A percentile compares a stretch with the other conserved stretches of the same genome.
Conservation (phyloP, 1,284 basidiomycete genomes). For the Melampsora larici-populina region DNA sequence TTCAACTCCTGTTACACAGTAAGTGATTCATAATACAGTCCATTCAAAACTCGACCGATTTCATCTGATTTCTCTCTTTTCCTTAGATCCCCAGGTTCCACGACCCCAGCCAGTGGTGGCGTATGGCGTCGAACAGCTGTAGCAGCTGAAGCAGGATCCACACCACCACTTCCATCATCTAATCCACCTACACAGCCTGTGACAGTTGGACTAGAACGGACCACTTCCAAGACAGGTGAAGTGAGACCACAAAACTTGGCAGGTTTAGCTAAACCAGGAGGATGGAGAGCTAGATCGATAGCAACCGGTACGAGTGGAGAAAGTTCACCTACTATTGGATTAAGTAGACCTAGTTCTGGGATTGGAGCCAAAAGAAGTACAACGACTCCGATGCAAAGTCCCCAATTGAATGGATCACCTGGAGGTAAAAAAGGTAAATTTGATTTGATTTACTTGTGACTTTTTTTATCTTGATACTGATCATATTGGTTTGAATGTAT, state of each 20-base stretch:
- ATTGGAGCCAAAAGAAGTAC: constrained; percentile 4
- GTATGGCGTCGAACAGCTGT: constrained; percentile 3
- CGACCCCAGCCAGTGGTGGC: not conserved
- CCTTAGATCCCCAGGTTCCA: not conserved
- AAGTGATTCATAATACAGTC: not conserved
- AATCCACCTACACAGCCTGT: not conserved
- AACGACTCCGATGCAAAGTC: not conserved
- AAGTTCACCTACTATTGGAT: constrained; percentile 37
- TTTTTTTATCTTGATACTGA: not conserved
- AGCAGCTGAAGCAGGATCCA: not conserved
- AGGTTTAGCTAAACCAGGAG: constrained; percentile 17
- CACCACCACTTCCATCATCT: not conserved
- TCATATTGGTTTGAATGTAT: not conserved
- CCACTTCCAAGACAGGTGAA: not conserved
- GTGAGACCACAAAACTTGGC: constrained; percentile 8
- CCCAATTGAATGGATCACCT: not conserved
- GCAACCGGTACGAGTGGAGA: constrained; percentile 15
- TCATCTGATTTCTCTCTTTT: not conserved
- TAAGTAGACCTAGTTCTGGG: constrained; percentile 26
- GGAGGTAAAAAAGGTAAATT: not conserved
- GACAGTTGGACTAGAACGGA: not conserved
- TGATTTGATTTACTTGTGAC: not conserved
- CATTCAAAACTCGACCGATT: not conserved
- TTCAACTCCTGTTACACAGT: constrained; percentile 7
- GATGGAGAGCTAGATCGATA: constrained; percentile 29